Percentiles rank a stretch among this genome's conserved stretches.
phyloP scores from a whole-genome alignment of 2,329 filamentous ascomycete species.

The Ceratocystis diversiconidia region DNA sequence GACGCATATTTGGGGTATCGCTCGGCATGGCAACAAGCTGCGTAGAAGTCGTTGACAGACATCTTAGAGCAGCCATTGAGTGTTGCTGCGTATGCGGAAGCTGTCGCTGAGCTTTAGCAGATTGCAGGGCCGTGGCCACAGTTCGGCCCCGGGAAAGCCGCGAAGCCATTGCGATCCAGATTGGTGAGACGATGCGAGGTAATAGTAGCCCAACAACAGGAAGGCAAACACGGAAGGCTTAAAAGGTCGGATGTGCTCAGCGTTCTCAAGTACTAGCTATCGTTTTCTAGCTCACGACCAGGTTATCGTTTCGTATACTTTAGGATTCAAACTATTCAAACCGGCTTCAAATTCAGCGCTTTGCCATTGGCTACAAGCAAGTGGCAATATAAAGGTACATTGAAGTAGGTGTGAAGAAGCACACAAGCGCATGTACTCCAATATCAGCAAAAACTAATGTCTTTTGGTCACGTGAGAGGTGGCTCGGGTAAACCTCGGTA shows the following conservation, averaged over 20 bases:
- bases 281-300: neutral
- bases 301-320: neutral
- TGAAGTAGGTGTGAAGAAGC: neutral
- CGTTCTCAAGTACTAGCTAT: neutral
- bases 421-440: neutral
- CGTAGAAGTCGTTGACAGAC: conserved; percentile 30
- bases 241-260: neutral
- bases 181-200: neutral
- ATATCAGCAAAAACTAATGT: neutral
- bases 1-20: conserved; percentile 52
- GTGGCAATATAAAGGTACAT: neutral
- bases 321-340: neutral
- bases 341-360: neutral
- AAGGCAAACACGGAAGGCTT: neutral
- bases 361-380: neutral
- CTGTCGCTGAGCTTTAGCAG: conserved; percentile 27
- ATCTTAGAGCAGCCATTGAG: conserved; percentile 20
- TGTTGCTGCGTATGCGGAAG: conserved; percentile 25
- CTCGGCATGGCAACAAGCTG: conserved; percentile 43
- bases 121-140: conserved; percentile 41
- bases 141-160: conserved; percentile 39
- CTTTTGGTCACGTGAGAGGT: neutral
- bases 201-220: neutral
- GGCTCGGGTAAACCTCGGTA: neutral
- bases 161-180: conserved; percentile 17